Base-by-base conservation (phyloP, 768 basidiomycete genomes). In the Paxillus involutus region DNA sequence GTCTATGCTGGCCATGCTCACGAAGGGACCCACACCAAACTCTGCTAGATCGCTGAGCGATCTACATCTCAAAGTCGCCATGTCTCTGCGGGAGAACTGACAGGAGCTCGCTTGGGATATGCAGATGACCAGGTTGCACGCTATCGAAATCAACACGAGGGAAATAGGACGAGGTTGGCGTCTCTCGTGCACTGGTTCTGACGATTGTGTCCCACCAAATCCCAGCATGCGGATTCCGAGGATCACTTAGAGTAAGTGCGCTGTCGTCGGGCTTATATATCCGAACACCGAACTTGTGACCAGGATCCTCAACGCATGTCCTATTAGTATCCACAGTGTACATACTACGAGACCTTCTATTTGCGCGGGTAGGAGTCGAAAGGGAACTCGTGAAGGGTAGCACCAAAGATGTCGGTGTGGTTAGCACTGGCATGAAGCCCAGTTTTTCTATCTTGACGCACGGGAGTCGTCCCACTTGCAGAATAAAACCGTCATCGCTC, bases 1-100 rank as follows among this genome's bases (percentile, higher is more conserved):
- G 11, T 78, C 79, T 9, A 80, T 57, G 8, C 79, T 78, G 9
- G 73, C 73, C 80, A 80, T 78, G 17, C 76, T 71, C 51, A 41
- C 39, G 2, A 51, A 46, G 5, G 16, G 17, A 13, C 55, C 55
- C 56, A 59, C 26, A 17, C 55, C 70, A 39, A 63, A 67, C 51
- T 69, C 68, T 1, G 47, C 59, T 21, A 29, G 4, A n/a, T 62
- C 65, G n/a, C 50, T 55, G n/a, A n/a, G n/a, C n/a, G n/a, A n/a
- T n/a, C n/a, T n/a, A n/a, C 41, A 37, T 44, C n/a, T 36, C 49
- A 30, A 60, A 57, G 46, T 59, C 52, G 24, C 17, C 48, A 40
- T 53, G 47, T 39, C 71, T 70, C 39, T 73, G 66, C 47, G 61
- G 52, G 16, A 75, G 71, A 33, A 66, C 56, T 3, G 63, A 69